Conservation (phyloP, 257 asterid species). For the Capsicum chinense region DNA sequence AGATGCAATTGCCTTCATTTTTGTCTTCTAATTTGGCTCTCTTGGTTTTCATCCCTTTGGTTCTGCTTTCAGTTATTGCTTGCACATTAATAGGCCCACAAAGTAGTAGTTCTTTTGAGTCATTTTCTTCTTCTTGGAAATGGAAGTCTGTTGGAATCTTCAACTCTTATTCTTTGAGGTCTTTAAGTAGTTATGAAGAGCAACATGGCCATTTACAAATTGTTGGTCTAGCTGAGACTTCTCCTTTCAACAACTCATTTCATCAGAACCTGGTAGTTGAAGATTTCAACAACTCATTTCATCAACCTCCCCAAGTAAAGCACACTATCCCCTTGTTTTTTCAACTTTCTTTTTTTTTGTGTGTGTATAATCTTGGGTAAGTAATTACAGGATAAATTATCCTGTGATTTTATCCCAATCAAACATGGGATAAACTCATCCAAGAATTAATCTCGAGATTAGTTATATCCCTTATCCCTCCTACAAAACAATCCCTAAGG, state of each 20-base stretch:
- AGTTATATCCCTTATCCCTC: too few relatives aligned
- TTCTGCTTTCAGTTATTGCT: constrained; percentile 35
- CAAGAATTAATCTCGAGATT: too few relatives aligned
- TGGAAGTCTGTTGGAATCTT: constrained; percentile 36
- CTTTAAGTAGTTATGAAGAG: constrained; percentile 30
- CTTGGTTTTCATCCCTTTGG: constrained; percentile 39
- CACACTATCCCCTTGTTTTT: background rate
- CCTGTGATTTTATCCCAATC: too few relatives aligned
- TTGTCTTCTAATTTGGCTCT: constrained; percentile 31
- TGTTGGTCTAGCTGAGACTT: constrained; percentile 18
- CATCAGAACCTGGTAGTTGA: constrained; percentile 27
- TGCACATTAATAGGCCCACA: constrained; percentile 28
- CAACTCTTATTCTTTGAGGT: constrained; percentile 31
- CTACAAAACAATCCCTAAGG: too few relatives aligned
- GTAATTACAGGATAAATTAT: too few relatives aligned
- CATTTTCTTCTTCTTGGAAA: constrained; percentile 37
- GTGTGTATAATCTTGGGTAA: background rate
- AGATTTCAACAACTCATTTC: constrained; percentile 27
- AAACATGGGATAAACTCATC: too few relatives aligned
- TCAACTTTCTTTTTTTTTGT: background rate
- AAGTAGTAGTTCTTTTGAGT: constrained; percentile 26
- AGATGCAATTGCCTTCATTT: constrained; percentile 33
- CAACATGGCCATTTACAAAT: constrained; percentile 16
- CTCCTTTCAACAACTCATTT: constrained; percentile 28
- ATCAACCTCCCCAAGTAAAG: constrained; percentile 23